phyloP scores from a whole-genome alignment of 805 yeast species.

The Kazachstania psychrophila region DNA sequence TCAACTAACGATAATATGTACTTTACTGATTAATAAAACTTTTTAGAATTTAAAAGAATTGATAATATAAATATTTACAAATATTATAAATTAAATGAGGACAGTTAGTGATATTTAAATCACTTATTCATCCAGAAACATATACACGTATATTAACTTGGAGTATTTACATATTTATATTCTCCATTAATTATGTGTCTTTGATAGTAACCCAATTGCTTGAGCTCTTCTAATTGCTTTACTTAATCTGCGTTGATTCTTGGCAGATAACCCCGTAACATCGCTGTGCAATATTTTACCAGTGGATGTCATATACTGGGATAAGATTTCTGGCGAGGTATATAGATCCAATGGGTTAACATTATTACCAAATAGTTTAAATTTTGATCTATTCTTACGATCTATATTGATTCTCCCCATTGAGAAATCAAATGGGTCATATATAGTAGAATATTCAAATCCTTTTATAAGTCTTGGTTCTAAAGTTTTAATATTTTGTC shows the following conservation, averaged over 20 bases:
- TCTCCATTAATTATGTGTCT: slow-evolving; percentile 45
- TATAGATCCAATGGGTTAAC: slow-evolving; percentile 64
- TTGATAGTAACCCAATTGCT: slow-evolving; percentile 68
- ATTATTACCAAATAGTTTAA: slow-evolving; percentile 8
- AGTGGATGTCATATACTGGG: slow-evolving; percentile 54
- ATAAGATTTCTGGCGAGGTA: slow-evolving; percentile 59
- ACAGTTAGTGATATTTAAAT: too few relatives aligned
- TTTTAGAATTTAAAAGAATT: too few relatives aligned
- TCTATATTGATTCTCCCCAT: slow-evolving; percentile 48
- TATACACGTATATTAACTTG: too few relatives aligned
- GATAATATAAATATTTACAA: too few relatives aligned
- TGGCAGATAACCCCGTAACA: slow-evolving; percentile 55
- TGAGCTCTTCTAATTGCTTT: slow-evolving; percentile 76
- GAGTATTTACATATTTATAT: too few relatives aligned
- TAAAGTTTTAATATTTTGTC: slow-evolving; percentile 6
- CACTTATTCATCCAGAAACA: too few relatives aligned
- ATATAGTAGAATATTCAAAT: slow-evolving; percentile 43
- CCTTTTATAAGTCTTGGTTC: slow-evolving; percentile 25
- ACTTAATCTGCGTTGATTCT: slow-evolving; percentile 61
- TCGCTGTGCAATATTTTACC: slow-evolving; percentile 73
- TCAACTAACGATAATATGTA: background rate
- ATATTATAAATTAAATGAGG: too few relatives aligned
- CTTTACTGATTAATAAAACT: background rate
- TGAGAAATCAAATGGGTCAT: slow-evolving; percentile 78
- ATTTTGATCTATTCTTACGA: slow-evolving; percentile 26